Evolutionary conservation across 768 basidiomycete genomes (phyloP), one percentile per base, ranked within the genome.

Genomic region (Gymnopilus junonius): DNA sequence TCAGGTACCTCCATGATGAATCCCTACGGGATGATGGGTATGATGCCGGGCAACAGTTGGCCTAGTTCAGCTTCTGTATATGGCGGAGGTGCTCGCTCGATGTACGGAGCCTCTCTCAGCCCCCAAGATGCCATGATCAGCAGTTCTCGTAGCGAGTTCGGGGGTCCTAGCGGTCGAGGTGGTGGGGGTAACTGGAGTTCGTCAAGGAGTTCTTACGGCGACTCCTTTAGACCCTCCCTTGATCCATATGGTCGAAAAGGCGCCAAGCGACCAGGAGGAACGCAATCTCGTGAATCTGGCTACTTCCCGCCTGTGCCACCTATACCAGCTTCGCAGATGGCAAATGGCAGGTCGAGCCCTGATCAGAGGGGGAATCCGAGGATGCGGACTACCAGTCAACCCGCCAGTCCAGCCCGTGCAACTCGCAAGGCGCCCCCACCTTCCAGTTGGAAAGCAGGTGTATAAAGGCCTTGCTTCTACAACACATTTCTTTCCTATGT

Each of bases 141-240:
- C 62, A 80, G 83, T 57, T 83, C 86, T 25, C 82, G 85, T 59
- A 92, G 90, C 70, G 87, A 88, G 57, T 87, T 85, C 69, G 90
- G 89, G 32, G 85, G 85, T 39, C 79, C 79, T 17, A 76, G 71
- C 21, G 77, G 74, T 0, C 72, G 77, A 5, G 76, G 75, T 15
- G 78, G 76, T 15, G 78, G 76, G 6, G 77, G 78, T 10, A 87
- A 85, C 76, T 84, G 83, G 83, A 80, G 70, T 63, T 81, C 83
- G 21, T 83, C 89, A 43, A 82, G 83, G 67, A 93, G 89, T 67
- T 87, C 84, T 50, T 93, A 93, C 68, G 93, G 91, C 12, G 90
- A 90, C 63, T 73, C 82, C 8, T 86, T 88, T 70, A 84, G 85
- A 8, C 79, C 83, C 20, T 67, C 67, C 70, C 74, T 40, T 8